Percentiles rank a stretch among this genome's conserved stretches.
Evolutionary conservation across 129 eudicot genomes (phyloP).

Genomic region (Daucus carota): DH1_v3.0 NC_030387.2:1680001-1680500

Average conservation of each 20-base stretch:
- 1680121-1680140: constrained; percentile 62
- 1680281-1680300: neutral
- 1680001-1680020: constrained; percentile 47
- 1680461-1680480: neutral
- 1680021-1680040: constrained; percentile 24
- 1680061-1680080: constrained; percentile 47
- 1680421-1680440: neutral
- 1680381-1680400: neutral
- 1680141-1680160: constrained; percentile 64
- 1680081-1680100: constrained; percentile 45
- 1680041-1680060: constrained; percentile 27
- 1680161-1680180: constrained; percentile 95
- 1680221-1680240: neutral
- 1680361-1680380: neutral
- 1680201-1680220: neutral
- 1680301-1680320: neutral
- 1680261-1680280: neutral
- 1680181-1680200: constrained; percentile 11
- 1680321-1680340: neutral
- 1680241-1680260: neutral
- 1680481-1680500: neutral
- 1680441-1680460: neutral
- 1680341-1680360: neutral
- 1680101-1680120: constrained; percentile 60
- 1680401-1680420: neutral